A percentile compares a stretch with the other conserved stretches of the same genome.
Conservation (phyloP, 2,329 filamentous ascomycete genomes). For the Elsinoe fawcettii region DNA sequence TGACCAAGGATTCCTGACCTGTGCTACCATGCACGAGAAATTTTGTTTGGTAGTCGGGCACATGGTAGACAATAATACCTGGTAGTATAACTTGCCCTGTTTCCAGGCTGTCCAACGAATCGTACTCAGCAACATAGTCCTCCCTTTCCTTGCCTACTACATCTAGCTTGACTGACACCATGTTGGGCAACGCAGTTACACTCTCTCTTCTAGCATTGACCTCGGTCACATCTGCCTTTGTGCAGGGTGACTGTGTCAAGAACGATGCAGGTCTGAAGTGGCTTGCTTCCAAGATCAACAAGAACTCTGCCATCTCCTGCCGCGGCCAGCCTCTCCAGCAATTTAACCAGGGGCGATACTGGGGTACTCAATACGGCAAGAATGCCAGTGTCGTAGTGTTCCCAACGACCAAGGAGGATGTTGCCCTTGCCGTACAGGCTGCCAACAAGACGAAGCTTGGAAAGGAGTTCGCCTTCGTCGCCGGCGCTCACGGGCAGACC, state of each 20-base stretch:
- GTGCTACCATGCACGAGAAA: background rate
- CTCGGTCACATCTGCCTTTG: constrained; percentile 1
- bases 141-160: background rate
- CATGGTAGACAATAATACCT: background rate
- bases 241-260: constrained; percentile 17
- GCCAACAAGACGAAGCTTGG: constrained; percentile 13
- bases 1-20: background rate
- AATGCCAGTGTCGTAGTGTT: constrained; percentile 16
- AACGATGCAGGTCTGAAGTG: constrained; percentile 13
- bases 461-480: constrained; percentile 16
- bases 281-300: constrained; percentile 13
- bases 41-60: background rate
- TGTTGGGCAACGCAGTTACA: background rate
- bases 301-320: constrained; percentile 16
- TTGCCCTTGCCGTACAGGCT: constrained; percentile 14
- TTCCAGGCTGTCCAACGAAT: background rate
- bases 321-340: constrained; percentile 15
- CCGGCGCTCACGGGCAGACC: constrained; percentile 19
- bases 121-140: background rate
- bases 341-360: constrained; percentile 15
- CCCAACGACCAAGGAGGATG: constrained; percentile 16
- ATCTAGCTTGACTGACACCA: background rate
- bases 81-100: constrained; percentile 1
- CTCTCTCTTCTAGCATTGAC: constrained; percentile 1
- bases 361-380: constrained; percentile 16